A percentile compares a stretch with the other conserved stretches of the same genome.
These are phyloP conservation scores for Hamamelis virginiana DNA, from an alignment of 164 flowering plant genomes.

Conservation along the genomic window DNA sequence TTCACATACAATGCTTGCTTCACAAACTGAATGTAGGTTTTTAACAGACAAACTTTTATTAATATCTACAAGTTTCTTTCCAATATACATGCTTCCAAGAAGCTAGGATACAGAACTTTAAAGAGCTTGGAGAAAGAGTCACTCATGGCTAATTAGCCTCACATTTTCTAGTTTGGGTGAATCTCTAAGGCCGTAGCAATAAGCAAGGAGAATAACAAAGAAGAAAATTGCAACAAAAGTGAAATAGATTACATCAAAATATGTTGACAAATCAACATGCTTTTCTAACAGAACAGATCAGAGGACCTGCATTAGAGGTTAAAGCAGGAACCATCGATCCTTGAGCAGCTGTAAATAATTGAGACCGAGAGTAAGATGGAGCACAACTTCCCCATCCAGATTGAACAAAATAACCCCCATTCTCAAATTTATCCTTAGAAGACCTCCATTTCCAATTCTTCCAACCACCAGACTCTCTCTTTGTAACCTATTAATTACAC, in stretches of 20 bases:
- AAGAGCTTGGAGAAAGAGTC: neutral
- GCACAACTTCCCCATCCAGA: slow-evolving; percentile 66
- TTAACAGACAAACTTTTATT: too few relatives aligned
- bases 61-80: too few relatives aligned
- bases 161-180: neutral
- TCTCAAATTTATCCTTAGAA: slow-evolving; percentile 49
- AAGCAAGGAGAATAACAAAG: neutral
- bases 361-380: slow-evolving; percentile 42
- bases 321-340: slow-evolving; percentile 55
- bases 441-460: slow-evolving; percentile 80
- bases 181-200: neutral
- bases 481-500: slow-evolving; percentile 50
- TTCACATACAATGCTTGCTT: too few relatives aligned
- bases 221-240: neutral
- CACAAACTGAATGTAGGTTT: too few relatives aligned
- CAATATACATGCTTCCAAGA: too few relatives aligned
- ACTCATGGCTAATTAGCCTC: slow-evolving; percentile 2
- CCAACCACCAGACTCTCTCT: slow-evolving; percentile 59
- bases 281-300: slow-evolving; percentile 36
- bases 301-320: slow-evolving; percentile 60
- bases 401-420: slow-evolving; percentile 80
- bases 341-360: slow-evolving; percentile 41
- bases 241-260: neutral
- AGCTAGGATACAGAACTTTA: too few relatives aligned
- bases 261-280: slow-evolving; percentile 33